phyloP scores from a whole-genome alignment of 1,284 basidiomycete species.

The Ustilago curta region DNA sequence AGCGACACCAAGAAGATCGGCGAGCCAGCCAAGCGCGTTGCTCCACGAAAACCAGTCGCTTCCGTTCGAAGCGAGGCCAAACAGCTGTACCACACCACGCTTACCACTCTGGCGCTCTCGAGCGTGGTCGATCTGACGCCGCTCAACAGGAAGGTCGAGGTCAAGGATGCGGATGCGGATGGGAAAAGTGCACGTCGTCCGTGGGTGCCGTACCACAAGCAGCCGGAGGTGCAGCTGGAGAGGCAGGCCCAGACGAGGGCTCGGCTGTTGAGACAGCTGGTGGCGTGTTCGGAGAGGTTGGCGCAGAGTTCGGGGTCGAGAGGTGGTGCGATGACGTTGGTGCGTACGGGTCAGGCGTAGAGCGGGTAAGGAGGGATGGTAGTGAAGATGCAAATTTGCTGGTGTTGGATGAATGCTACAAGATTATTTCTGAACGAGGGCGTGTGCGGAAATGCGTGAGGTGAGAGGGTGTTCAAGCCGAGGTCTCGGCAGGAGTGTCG shows the following conservation, averaged over 20 bases:
- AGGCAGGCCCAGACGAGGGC: constrained; percentile 20
- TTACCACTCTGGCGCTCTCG: constrained; percentile 41
- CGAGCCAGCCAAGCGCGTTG: constrained; percentile 26
- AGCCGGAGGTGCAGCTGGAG: constrained; percentile 33
- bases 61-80: constrained; percentile 19
- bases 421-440: neutral
- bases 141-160: constrained; percentile 6
- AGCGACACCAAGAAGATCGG: constrained; percentile 40
- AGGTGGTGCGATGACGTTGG: neutral
- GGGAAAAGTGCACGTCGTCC: constrained; percentile 14
- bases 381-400: neutral
- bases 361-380: neutral
- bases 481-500: constrained; percentile 12
- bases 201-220: constrained; percentile 45
- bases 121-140: constrained; percentile 55
- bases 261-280: constrained; percentile 20
- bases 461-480: constrained; percentile 4
- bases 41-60: neutral
- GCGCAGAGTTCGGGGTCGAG: neutral
- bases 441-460: neutral
- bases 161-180: neutral
- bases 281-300: constrained; percentile 20
- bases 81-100: constrained; percentile 19
- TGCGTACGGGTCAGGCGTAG: constrained; percentile 14
- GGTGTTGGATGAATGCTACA: constrained; percentile 1